A percentile compares a stretch with the other conserved stretches of the same genome.
Conservation (phyloP, 495 filamentous ascomycete species). For the Penicillium desertorum region DNA sequence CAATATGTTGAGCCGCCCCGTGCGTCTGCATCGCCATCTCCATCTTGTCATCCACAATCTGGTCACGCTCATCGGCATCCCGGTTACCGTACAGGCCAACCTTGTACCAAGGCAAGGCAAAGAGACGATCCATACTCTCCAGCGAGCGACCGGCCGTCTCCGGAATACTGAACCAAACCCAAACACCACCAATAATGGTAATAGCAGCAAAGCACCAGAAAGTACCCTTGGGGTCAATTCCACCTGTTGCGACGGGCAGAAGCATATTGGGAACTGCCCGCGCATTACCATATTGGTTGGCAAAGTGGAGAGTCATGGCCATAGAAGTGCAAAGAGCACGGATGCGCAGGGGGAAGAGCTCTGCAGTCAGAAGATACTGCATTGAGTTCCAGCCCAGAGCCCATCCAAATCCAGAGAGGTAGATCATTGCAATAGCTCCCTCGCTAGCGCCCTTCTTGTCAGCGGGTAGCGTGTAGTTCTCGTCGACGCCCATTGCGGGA, state of each 20-base stretch:
- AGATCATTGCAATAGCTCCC: slow-evolving; percentile 66
- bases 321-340: slow-evolving; percentile 44
- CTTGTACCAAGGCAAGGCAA: slow-evolving; percentile 64
- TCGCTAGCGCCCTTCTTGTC: slow-evolving; percentile 41
- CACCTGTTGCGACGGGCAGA: slow-evolving; percentile 44
- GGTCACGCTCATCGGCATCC: slow-evolving; percentile 53
- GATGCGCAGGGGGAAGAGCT: slow-evolving; percentile 67
- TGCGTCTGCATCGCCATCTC: slow-evolving; percentile 20
- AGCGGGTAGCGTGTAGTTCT: slow-evolving; percentile 30
- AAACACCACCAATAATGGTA: slow-evolving; percentile 56
- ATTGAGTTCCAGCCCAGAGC: slow-evolving; percentile 73
- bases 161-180: slow-evolving; percentile 56
- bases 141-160: slow-evolving; percentile 45
- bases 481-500: slow-evolving; percentile 43
- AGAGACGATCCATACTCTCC: slow-evolving; percentile 65
- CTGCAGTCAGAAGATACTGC: slow-evolving; percentile 73
- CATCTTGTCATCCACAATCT: slow-evolving; percentile 31
- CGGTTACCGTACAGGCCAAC: slow-evolving; percentile 60
- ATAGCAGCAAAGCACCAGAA: slow-evolving; percentile 69
- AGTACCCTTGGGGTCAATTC: slow-evolving; percentile 52
- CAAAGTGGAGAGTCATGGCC: slow-evolving; percentile 63
- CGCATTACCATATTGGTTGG: slow-evolving; percentile 70
- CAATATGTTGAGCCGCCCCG: slow-evolving; percentile 22
- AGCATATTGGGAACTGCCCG: slow-evolving; percentile 56
- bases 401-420: slow-evolving; percentile 65